Base-by-base conservation (phyloP, 2,329 filamentous ascomycete genomes). In the Pseudonectria buxi region DNA sequence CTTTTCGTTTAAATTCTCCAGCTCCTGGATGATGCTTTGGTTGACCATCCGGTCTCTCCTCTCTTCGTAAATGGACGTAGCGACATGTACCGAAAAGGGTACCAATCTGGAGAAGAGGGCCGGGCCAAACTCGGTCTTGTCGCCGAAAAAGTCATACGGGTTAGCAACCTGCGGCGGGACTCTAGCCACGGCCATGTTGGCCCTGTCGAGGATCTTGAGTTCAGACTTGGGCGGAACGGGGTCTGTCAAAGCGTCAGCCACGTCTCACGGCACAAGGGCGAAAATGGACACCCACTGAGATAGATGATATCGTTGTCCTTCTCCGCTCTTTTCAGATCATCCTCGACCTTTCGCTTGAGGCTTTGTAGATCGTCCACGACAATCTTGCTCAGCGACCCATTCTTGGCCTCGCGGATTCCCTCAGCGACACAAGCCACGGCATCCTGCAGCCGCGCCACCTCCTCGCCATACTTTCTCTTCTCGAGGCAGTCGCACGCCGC, bases 271-370 rank as follows among this genome's bases (percentile, higher is more conserved):
- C 6, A 2, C 18, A n/a, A n/a, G 10, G 7, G 3, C 0, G 1
- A 10, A 4, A 5, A 25, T 15, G 13, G 4, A 5, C 3, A 61
- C 74, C 47, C 64, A 81, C 81, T 76, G 3, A 96, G 68, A 57
- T 95, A 98, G 12, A 98, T 95, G 50, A 94, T 71, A 57, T 98
- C 90, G 47, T 98, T 98, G 55, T 98, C 92, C 59, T 86, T 94
- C 58, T 96, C 90, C 0, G 90, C 89, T 30, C 90, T 73, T 62
- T 94, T 95, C 46, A 98, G 55, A 47, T 95, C 88, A 49, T 95
- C 89, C 24, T 83, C 75, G 0, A 95, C 83, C 41, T 83, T 81
- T 40, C 72, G 81, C 65, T 94, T 95, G 39, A 98, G 62, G 0
- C 80, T 83, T 36, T 86, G 83, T 18, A 98, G 65, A 57, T 96